These are phyloP conservation scores for Didymella exigua DNA, from an alignment of 2,329 filamentous ascomycete genomes.

Conservation along the genomic window DNA sequence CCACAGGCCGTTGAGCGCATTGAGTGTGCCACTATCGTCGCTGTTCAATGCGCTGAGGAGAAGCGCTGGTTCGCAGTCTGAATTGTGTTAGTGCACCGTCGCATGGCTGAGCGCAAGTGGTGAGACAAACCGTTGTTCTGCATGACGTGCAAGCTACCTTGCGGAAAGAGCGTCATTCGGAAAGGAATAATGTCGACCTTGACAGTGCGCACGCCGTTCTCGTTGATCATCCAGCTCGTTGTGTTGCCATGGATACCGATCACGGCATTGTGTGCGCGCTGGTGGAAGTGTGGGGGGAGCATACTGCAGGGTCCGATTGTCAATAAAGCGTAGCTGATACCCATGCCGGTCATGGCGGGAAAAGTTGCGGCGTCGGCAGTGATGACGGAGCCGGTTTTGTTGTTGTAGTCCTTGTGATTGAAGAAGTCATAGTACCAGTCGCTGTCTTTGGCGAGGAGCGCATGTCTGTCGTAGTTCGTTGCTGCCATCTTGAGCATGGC, in stretches of 20 bases:
- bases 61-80: slow-evolving; percentile 57
- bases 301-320: slow-evolving; percentile 59
- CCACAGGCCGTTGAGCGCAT: slow-evolving; percentile 54
- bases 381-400: slow-evolving; percentile 55
- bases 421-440: slow-evolving; percentile 60
- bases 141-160: slow-evolving; percentile 57
- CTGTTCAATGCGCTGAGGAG: slow-evolving; percentile 57
- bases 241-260: slow-evolving; percentile 56
- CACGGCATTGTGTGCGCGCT: slow-evolving; percentile 57
- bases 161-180: slow-evolving; percentile 59
- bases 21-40: slow-evolving; percentile 58
- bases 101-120: neutral
- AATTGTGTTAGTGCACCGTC: neutral
- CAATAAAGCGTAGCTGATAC: slow-evolving; percentile 55
- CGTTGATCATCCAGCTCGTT: slow-evolving; percentile 58
- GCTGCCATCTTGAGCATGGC: slow-evolving; percentile 46
- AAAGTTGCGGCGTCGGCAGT: slow-evolving; percentile 61
- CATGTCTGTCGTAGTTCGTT: slow-evolving; percentile 54
- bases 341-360: slow-evolving; percentile 54
- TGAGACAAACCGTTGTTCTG: slow-evolving; percentile 54
- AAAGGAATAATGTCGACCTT: slow-evolving; percentile 51
- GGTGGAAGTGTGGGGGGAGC: slow-evolving; percentile 59
- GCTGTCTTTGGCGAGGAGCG: slow-evolving; percentile 48
- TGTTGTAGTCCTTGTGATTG: slow-evolving; percentile 52
- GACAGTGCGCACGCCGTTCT: slow-evolving; percentile 57